Conservation (phyloP, 108 stramenopile genomes). For the Cyclostephanos tholiformis region DNA sequence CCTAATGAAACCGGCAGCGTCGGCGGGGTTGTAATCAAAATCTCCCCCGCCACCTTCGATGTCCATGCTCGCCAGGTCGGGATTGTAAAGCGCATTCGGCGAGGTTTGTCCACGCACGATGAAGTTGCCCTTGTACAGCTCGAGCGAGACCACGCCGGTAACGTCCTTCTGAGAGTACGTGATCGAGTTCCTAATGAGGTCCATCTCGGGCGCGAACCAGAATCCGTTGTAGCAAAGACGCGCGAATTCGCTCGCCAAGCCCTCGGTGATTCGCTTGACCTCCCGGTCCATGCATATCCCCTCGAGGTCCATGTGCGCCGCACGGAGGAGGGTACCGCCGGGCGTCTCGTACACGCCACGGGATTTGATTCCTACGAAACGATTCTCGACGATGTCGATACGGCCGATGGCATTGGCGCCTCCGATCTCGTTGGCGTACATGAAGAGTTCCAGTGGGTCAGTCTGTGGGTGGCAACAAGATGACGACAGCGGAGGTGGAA, state of each 20-base stretch:
- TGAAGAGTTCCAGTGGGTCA: slow-evolving; percentile 94
- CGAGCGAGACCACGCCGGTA: slow-evolving; percentile 86
- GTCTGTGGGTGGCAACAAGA: slow-evolving; percentile 49
- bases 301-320: slow-evolving; percentile 96
- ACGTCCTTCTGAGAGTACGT: slow-evolving; percentile 91
- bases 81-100: slow-evolving; percentile 93
- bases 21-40: slow-evolving; percentile 98
- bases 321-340: slow-evolving; percentile 94
- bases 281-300: slow-evolving; percentile 97
- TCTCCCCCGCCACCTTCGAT: slow-evolving; percentile 95
- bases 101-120: slow-evolving; percentile 82
- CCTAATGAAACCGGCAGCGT: slow-evolving; percentile 98
- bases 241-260: slow-evolving; percentile 88
- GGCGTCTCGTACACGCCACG: slow-evolving; percentile 99
- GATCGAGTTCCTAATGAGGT: slow-evolving; percentile 90
- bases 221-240: slow-evolving; percentile 99
- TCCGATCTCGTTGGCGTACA: slow-evolving; percentile 96
- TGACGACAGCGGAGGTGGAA: not conserved
- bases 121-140: slow-evolving; percentile 96
- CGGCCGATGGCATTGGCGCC: slow-evolving; percentile 97
- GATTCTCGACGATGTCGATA: slow-evolving; percentile 99
- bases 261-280: slow-evolving; percentile 97
- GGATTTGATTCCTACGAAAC: slow-evolving; percentile 99
- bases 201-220: slow-evolving; percentile 99
- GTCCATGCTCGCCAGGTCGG: slow-evolving; percentile 98